Evolutionary conservation across 2,329 filamentous ascomycete genomes (phyloP).

Genomic region (Penicillium sp.): DNA sequence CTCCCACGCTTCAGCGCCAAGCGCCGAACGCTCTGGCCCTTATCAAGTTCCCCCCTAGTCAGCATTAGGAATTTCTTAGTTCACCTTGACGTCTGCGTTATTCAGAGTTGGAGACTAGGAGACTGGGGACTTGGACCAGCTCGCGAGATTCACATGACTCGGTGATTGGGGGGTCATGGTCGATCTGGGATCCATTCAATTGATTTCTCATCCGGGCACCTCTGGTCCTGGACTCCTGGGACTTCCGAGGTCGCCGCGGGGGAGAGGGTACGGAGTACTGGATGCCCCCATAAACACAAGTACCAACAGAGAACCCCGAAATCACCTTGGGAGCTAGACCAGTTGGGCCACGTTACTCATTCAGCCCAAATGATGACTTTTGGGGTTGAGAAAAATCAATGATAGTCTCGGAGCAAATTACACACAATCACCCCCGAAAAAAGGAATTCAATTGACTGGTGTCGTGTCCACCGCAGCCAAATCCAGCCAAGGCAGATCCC

Average conservation of each 20-base stretch:
- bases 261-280: background rate
- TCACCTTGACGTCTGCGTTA: background rate
- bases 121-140: background rate
- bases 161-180: background rate
- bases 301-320: background rate
- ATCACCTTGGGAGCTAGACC: background rate
- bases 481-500: conserved; percentile 27
- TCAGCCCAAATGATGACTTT: background rate
- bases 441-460: background rate
- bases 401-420: background rate
- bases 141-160: background rate
- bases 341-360: background rate
- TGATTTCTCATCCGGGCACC: too few relatives aligned
- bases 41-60: background rate
- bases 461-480: conserved; percentile 28
- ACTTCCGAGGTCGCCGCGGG: conserved; percentile 2
- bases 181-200: too few relatives aligned
- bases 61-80: background rate
- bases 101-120: background rate
- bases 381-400: background rate
- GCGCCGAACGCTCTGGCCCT: background rate
- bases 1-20: background rate
- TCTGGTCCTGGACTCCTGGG: background rate
- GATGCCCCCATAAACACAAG: background rate
- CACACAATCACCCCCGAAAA: background rate